These are phyloP conservation scores for Cenococcum geophilum DNA, from an alignment of 495 filamentous ascomycete genomes.

Conservation along the genomic window DNA sequence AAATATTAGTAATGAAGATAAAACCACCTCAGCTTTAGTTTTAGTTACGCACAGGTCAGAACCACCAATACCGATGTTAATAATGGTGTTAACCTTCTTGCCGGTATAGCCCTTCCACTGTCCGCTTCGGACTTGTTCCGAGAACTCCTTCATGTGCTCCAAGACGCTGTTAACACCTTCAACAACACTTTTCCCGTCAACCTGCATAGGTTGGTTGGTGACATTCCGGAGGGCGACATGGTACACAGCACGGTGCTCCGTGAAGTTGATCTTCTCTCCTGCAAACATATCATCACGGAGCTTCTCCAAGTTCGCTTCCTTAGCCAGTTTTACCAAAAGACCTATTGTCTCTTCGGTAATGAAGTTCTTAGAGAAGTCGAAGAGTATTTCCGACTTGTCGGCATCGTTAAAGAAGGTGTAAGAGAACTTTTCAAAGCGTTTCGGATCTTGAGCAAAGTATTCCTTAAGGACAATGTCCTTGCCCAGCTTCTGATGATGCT, in stretches of 20 bases:
- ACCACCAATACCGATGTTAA: conserved; percentile 98
- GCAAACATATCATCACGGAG: conserved; percentile 95
- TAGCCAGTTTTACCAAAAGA: conserved; percentile 77
- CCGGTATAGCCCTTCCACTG: conserved; percentile 99
- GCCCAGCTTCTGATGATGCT: conserved; percentile 76
- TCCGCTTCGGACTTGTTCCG: conserved; percentile 85
- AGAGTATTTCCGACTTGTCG: conserved; percentile 77
- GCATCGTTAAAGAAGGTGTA: conserved; percentile 74
- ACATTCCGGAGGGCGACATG: conserved; percentile 90
- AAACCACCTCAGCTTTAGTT: neutral
- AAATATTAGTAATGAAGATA: neutral
- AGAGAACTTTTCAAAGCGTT: conserved; percentile 86
- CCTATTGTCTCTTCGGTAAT: conserved; percentile 86
- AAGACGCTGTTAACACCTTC: conserved; percentile 88
- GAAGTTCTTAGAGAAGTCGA: conserved; percentile 99
- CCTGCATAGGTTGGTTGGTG: conserved; percentile 76
- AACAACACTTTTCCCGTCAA: conserved; percentile 92
- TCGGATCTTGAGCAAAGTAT: conserved; percentile 79
- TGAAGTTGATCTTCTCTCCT: conserved; percentile 98
- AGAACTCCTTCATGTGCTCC: conserved; percentile 96
- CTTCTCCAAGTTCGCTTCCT: conserved; percentile 84
- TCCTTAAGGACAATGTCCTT: conserved; percentile 89
- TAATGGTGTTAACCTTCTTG: conserved; percentile 90
- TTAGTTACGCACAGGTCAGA: conserved; percentile 76
- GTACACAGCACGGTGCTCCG: conserved; percentile 92